Evolutionary conservation across 495 filamentous ascomycete species (phyloP).

Genomic region (Aspergillus olivimuriae): DNA sequence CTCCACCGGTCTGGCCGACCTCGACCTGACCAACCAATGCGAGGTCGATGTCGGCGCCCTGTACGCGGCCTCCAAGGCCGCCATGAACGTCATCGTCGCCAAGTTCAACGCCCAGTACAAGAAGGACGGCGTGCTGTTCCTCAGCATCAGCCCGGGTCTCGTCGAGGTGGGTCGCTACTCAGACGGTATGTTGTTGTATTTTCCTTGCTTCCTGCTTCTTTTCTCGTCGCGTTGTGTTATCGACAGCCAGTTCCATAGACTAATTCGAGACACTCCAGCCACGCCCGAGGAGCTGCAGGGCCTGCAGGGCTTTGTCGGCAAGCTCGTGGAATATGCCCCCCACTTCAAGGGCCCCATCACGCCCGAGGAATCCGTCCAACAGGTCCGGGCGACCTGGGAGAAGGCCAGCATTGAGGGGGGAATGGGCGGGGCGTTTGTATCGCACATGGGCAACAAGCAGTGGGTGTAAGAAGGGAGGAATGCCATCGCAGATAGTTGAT

Average conservation of each 20-base stretch:
- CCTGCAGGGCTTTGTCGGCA: too few species aligned
- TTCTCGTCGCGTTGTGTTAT: too few species aligned
- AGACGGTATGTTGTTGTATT: too few species aligned
- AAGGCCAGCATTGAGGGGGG: slow-evolving; percentile 38
- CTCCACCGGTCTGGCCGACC: slow-evolving; percentile 37
- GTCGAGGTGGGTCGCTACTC: too few species aligned
- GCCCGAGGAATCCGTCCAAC: slow-evolving; percentile 32
- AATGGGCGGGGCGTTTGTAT: slow-evolving; percentile 41
- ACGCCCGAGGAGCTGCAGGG: too few species aligned
- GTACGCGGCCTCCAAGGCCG: slow-evolving; percentile 35
- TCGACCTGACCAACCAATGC: slow-evolving; percentile 31
- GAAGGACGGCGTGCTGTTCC: slow-evolving; percentile 24
- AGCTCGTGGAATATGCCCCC: too few species aligned
- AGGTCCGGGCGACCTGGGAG: slow-evolving; percentile 28
- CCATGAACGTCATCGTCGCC: slow-evolving; percentile 35
- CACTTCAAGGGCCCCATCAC: slow-evolving; percentile 40
- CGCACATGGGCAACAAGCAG: slow-evolving; percentile 45
- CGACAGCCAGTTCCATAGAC: too few species aligned
- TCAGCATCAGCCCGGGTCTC: slow-evolving; percentile 30
- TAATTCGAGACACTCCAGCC: too few species aligned
- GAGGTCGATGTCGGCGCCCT: slow-evolving; percentile 16
- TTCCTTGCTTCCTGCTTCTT: too few species aligned
- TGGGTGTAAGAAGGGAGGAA: too few species aligned
- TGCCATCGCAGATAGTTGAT: too few species aligned
- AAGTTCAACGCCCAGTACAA: slow-evolving; percentile 33